Evolutionary conservation across 2,329 filamentous ascomycete species (phyloP), one percentile per base, ranked within the genome.

Genomic region (Endocalyx cinctus): DNA sequence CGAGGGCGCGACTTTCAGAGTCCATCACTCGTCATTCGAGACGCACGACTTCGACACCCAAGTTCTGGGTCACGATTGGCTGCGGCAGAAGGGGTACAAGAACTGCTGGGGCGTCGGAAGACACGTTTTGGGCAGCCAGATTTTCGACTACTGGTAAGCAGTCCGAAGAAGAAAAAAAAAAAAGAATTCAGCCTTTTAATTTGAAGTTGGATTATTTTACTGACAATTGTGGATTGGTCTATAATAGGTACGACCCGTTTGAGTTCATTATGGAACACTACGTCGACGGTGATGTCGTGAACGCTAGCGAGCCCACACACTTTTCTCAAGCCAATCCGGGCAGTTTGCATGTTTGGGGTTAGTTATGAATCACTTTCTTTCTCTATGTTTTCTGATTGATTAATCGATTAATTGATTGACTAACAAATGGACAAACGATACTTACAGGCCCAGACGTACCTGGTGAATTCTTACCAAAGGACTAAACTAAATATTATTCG

Each of bases 1-100:
- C 44, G 58, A 69, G 41, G 67, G 67, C 0, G 54, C 59, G 27
- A 54, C 59, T 31, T 61, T 53, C 38, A 76, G 80, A 51, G 71
- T 84, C 3, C 81, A 86, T 52, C 82, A 86, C 58, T 74, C 72
- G 13, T 76, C 70, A 3, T 86, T 81, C 44, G 82, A 86, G 58
- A 79, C 82, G 5, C 74, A 82, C 46, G 80, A 86, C 54, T 83
- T 82, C 47, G 82, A 87, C 51, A 74, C 76, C 5, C 82, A 86
- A 62, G 66, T 76, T 19, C 62, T 86, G 4, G 82, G 82, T 2
- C 82, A 87, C 57, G 72, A 82, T 48, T 85, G 79, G 77, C 60
- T 87, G 41, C 65, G 65, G 2, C 61, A 74, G 41, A 74, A 78
- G 54, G 75, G 74, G 2, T 82, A 82, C 51, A 69, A 68, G 47